phyloP scores from a whole-genome alignment of 2,329 filamentous ascomycete species.

The Venturia asperata region DNA sequence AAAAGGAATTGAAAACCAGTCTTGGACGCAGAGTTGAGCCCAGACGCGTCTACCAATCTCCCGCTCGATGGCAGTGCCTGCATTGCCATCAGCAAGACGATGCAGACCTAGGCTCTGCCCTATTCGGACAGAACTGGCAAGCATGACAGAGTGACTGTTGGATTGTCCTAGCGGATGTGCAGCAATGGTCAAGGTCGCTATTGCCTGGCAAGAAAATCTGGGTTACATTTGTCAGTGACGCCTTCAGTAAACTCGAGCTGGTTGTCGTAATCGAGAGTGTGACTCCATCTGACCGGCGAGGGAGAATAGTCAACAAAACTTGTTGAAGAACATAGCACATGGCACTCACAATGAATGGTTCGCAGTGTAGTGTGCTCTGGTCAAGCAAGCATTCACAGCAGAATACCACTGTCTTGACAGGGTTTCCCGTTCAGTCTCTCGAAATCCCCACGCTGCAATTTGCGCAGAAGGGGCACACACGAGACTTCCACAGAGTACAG shows the following conservation, averaged over 20 bases:
- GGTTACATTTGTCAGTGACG: neutral
- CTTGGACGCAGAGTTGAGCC: slow-evolving; percentile 27
- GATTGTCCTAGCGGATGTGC: slow-evolving; percentile 45
- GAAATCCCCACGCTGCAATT: slow-evolving; percentile 40
- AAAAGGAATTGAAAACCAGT: slow-evolving; percentile 39
- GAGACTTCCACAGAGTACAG: slow-evolving; percentile 39
- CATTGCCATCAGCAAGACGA: slow-evolving; percentile 28
- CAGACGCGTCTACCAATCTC: slow-evolving; percentile 16
- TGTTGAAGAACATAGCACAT: neutral
- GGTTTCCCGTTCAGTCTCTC: slow-evolving; percentile 34
- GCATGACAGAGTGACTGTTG: slow-evolving; percentile 41
- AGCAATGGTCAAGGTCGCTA: slow-evolving; percentile 42
- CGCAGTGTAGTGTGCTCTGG: slow-evolving; percentile 41
- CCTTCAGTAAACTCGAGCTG: neutral
- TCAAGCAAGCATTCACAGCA: slow-evolving; percentile 40
- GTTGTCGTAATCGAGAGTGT: neutral
- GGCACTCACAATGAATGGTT: slow-evolving; percentile 29
- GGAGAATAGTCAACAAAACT: neutral
- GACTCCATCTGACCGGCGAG: neutral
- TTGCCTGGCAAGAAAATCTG: slow-evolving; percentile 38
- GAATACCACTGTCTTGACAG: slow-evolving; percentile 42
- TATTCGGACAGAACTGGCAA: slow-evolving; percentile 41
- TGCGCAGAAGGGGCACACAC: slow-evolving; percentile 34
- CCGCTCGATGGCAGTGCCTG: slow-evolving; percentile 21
- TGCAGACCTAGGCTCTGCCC: slow-evolving; percentile 44